These are phyloP conservation scores for Lanzia echinophila DNA, from an alignment of 2,329 filamentous ascomycete species.

Conservation along the genomic window DNA sequence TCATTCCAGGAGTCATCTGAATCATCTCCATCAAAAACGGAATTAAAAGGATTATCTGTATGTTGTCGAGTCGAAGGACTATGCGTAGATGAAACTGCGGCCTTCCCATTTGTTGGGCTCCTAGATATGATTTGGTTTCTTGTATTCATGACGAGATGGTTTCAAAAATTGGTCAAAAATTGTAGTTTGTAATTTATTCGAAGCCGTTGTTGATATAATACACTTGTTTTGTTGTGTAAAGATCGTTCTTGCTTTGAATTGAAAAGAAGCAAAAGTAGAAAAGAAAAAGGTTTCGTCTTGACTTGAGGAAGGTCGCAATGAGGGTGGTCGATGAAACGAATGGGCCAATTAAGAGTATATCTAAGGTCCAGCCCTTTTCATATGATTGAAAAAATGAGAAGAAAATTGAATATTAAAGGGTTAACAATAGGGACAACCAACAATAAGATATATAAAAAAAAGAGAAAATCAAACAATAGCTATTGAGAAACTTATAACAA, in stretches of 20 bases:
- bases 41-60: slow-evolving; percentile 22
- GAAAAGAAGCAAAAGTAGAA: neutral
- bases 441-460: too few species aligned
- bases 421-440: neutral
- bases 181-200: neutral
- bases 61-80: slow-evolving; percentile 11
- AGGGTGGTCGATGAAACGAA: neutral
- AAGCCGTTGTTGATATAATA: neutral
- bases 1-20: slow-evolving; percentile 28
- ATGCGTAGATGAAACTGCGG: slow-evolving; percentile 7
- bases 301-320: slow-evolving; percentile 6
- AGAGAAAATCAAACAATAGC: slow-evolving; percentile 4
- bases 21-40: slow-evolving; percentile 20
- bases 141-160: slow-evolving; percentile 10
- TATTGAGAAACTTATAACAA: slow-evolving; percentile 13
- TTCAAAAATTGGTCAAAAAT: slow-evolving; percentile 10
- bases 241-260: slow-evolving; percentile 2
- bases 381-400: neutral
- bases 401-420: slow-evolving; percentile 4
- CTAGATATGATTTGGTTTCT: slow-evolving; percentile 10
- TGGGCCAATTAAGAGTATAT: slow-evolving; percentile 3
- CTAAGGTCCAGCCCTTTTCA: slow-evolving; percentile 2
- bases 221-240: neutral
- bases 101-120: neutral
- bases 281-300: neutral